Percentiles rank a stretch among this genome's conserved stretches.
Evolutionary conservation across 169 alveolate species (phyloP).

Genomic region (Amoebophrya sp.): DNA sequence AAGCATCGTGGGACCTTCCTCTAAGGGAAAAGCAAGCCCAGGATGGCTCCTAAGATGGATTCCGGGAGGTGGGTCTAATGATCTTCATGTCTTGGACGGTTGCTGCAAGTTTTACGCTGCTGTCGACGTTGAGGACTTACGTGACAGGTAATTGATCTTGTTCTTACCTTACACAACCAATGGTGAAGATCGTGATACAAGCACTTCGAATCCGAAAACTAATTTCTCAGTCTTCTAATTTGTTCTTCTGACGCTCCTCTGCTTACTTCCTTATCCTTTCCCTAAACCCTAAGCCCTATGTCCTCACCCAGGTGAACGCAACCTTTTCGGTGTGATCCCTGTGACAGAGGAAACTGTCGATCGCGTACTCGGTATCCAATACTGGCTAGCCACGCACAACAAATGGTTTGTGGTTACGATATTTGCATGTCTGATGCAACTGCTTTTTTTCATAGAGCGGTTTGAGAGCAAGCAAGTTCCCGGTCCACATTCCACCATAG

Average conservation of each 20-base stretch:
- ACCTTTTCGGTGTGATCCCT: neutral
- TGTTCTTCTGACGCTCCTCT: neutral
- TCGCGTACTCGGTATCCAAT: neutral
- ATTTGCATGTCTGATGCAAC: neutral
- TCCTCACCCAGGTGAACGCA: slow-evolving; percentile 25
- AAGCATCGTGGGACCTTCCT: too few species aligned
- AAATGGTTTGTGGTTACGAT: neutral
- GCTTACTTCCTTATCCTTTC: neutral
- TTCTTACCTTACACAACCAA: neutral
- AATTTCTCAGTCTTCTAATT: too few species aligned
- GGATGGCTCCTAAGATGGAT: too few species aligned
- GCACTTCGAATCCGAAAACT: too few species aligned
- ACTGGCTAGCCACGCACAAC: slow-evolving; percentile 9
- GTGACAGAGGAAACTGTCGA: slow-evolving; percentile 4
- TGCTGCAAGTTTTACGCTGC: neutral
- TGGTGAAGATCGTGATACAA: too few species aligned
- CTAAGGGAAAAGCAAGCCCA: too few species aligned
- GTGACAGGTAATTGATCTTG: neutral
- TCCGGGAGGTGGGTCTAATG: too few species aligned
- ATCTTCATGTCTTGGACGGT: neutral
- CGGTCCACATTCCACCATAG: neutral
- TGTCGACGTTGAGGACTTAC: neutral
- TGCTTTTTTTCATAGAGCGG: neutral
- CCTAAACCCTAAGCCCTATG: too few species aligned
- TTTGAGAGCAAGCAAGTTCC: neutral